Conservation (phyloP, 768 basidiomycete genomes). For the Trametes cingulata region DNA sequence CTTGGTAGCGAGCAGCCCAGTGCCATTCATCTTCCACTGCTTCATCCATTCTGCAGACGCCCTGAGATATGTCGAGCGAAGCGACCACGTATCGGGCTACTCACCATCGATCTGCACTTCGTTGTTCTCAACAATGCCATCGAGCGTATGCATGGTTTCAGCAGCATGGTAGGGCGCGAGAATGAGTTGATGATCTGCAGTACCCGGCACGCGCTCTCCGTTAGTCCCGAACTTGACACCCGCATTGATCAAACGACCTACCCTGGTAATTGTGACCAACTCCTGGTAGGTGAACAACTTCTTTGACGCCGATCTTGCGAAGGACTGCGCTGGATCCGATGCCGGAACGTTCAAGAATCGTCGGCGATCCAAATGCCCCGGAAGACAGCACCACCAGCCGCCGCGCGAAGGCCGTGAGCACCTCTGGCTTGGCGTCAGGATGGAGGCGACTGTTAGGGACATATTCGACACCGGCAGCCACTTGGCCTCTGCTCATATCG, state of each 20-base stretch:
- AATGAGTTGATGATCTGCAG: slow-evolving; percentile 34
- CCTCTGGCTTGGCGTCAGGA: slow-evolving; percentile 9
- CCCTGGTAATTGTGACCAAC: slow-evolving; percentile 46
- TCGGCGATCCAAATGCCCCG: slow-evolving; percentile 47
- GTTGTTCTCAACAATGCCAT: slow-evolving; percentile 44
- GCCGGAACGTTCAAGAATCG: slow-evolving; percentile 57
- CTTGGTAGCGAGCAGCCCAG: slow-evolving; percentile 57
- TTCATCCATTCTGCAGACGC: slow-evolving; percentile 31
- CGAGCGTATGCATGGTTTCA: slow-evolving; percentile 50
- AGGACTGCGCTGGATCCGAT: slow-evolving; percentile 40
- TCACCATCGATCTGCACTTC: slow-evolving; percentile 43
- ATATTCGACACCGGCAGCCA: slow-evolving; percentile 44
- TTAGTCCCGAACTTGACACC: neutral
- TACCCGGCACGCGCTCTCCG: too few relatives aligned
- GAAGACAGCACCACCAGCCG: slow-evolving; percentile 42
- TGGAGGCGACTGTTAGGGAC: slow-evolving; percentile 29
- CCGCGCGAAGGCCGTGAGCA: slow-evolving; percentile 31
- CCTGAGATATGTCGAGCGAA: neutral
- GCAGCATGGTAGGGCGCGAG: slow-evolving; percentile 40
- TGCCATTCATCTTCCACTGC: slow-evolving; percentile 41
- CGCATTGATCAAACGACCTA: neutral
- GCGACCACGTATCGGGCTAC: slow-evolving; percentile 3
- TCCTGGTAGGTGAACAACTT: slow-evolving; percentile 41
- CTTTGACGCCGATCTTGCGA: slow-evolving; percentile 31
- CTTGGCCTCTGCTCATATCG: slow-evolving; percentile 32